Conservation (phyloP, 257 asterid genomes). For the Ocimum tenuiflorum region DNA sequence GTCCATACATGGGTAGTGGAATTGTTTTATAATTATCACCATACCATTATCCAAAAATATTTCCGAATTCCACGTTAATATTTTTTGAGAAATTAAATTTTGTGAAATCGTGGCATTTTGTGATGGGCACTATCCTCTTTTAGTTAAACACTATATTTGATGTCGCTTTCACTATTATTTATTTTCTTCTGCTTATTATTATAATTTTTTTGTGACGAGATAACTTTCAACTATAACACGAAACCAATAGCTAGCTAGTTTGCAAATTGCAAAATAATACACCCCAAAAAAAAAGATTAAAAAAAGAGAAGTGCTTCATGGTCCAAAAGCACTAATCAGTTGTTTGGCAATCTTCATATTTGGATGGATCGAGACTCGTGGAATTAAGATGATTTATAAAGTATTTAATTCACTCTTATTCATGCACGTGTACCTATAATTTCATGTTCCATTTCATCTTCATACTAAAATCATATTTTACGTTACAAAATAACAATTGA, state of each 20-base stretch:
- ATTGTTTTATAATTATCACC: constrained; percentile 14
- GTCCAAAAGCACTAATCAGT: constrained; percentile 9
- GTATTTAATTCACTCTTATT: not conserved
- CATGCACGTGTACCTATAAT: not conserved
- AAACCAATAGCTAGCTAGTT: not conserved
- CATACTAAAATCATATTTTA: not conserved
- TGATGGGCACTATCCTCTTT: not conserved
- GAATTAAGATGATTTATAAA: not conserved
- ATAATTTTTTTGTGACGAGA: not conserved
- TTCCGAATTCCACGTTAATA: not conserved
- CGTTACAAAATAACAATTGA: too few relatives aligned
- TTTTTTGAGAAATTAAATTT: not conserved
- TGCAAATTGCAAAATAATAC: too few relatives aligned
- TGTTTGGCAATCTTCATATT: constrained; percentile 12
- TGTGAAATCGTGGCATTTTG: not conserved
- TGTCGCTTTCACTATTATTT: constrained; percentile 11
- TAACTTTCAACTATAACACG: not conserved
- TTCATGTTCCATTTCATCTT: not conserved
- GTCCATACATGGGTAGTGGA: constrained; percentile 25
- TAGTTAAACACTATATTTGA: not conserved
- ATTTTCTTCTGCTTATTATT: not conserved
- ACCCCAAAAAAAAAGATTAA: too few relatives aligned
- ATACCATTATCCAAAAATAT: constrained; percentile 11
- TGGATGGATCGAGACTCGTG: constrained; percentile 12
- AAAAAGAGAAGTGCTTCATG: too few relatives aligned